A percentile compares a stretch with the other conserved stretches of the same genome.
phyloP scores from a whole-genome alignment of 1,139 yeast species.

The Pichia sp. region DNA sequence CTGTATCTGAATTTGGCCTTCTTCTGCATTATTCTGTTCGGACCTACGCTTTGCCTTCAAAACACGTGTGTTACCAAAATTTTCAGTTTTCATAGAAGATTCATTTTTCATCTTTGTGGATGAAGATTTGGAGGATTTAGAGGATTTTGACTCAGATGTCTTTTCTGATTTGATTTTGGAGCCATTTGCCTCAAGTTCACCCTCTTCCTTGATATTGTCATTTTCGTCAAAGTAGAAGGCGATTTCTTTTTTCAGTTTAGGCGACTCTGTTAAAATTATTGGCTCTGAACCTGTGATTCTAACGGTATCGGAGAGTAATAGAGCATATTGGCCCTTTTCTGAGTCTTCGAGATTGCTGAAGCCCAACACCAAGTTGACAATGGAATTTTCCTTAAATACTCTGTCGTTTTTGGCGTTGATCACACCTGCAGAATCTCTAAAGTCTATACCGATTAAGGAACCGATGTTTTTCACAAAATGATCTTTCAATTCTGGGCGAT shows the following conservation, averaged over 20 bases:
- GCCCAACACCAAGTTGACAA: constrained; percentile 74
- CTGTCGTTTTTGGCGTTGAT: constrained; percentile 73
- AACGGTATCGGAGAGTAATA: constrained; percentile 79
- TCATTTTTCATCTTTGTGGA: constrained; percentile 9
- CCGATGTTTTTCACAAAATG: constrained; percentile 81
- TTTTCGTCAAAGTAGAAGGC: constrained; percentile 74
- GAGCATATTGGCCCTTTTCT: constrained; percentile 54
- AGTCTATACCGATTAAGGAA: constrained; percentile 86
- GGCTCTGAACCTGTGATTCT: constrained; percentile 63
- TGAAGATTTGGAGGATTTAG: background rate
- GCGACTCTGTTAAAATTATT: constrained; percentile 65
- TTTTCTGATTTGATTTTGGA: constrained; percentile 6
- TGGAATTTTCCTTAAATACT: constrained; percentile 63
- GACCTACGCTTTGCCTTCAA: constrained; percentile 78
- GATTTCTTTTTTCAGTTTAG: constrained; percentile 68
- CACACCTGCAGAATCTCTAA: constrained; percentile 74
- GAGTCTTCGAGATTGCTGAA: constrained; percentile 59
- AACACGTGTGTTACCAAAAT: constrained; percentile 48
- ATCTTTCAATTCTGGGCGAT: constrained; percentile 58
- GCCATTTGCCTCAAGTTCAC: background rate
- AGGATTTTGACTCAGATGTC: constrained; percentile 3
- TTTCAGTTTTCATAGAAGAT: constrained; percentile 33
- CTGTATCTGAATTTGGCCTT: constrained; percentile 75
- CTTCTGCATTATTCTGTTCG: constrained; percentile 69
- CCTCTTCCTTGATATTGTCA: constrained; percentile 26